phyloP scores from a whole-genome alignment of 495 filamentous ascomycete species.

The Penicillium paxilli region DNA sequence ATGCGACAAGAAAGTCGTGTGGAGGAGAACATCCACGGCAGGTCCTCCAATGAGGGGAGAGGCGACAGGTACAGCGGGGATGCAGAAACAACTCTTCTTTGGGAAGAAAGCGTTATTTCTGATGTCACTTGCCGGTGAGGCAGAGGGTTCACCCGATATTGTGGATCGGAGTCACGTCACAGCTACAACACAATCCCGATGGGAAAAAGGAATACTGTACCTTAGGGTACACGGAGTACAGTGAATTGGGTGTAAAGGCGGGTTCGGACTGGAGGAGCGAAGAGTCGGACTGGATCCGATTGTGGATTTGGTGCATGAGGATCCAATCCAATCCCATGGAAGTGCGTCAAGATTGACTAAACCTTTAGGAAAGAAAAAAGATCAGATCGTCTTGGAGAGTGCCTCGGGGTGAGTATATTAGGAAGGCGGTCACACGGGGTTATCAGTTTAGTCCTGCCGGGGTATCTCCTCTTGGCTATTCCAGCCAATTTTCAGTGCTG shows the following conservation, averaged over 20 bases:
- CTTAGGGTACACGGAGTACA: too few species aligned
- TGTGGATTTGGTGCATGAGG: too few species aligned
- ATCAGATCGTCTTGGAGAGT: too few species aligned
- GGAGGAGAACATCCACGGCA: conserved; percentile 18
- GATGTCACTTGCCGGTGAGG: conserved; percentile 10
- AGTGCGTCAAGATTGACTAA: too few species aligned
- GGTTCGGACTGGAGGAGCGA: neutral
- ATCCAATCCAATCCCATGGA: too few species aligned
- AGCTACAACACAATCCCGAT: conserved; percentile 12
- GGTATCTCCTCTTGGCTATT: too few species aligned
- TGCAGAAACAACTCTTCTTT: too few species aligned
- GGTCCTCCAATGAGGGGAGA: neutral
- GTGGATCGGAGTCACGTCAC: conserved; percentile 17
- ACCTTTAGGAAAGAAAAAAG: too few species aligned
- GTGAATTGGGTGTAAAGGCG: neutral
- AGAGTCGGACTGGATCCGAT: too few species aligned
- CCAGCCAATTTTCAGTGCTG: neutral
- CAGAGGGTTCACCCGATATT: neutral
- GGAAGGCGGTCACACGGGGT: conserved; percentile 8
- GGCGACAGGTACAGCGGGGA: neutral
- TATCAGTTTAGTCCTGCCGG: too few species aligned
- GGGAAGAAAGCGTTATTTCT: neutral
- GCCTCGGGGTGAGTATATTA: conserved; percentile 7
- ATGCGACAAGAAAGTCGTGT: conserved; percentile 18
- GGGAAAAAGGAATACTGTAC: too few species aligned